Evolutionary conservation across 805 yeast species (phyloP), one percentile per base, ranked within the genome.

Genomic region (Saccharomycopsis oosterbeekiorum): DNA sequence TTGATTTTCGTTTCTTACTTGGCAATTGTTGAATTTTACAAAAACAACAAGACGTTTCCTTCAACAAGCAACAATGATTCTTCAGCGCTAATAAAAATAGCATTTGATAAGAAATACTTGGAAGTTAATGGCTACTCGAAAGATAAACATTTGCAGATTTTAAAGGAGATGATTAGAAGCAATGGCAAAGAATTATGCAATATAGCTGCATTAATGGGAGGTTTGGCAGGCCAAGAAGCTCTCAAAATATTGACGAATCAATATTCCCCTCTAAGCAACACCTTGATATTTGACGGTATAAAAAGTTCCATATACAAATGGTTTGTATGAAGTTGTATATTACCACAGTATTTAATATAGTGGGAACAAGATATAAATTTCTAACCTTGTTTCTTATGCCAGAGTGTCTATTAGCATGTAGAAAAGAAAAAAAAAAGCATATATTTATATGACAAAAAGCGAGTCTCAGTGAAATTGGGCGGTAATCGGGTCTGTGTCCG

Each of bases 221-320:
- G 97, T 0, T 75, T 92, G 12, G 91, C 83, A 0, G 85, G 90
- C 2, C 97, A 93, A 69, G 99, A 93, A 70, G 84, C 82, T 4
- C 76, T 89, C 58, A 93, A 94, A 67, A 63, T 81, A 2, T 67
- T 88, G 26, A 89, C 96, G 1, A 80, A 81, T 42, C 98, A 93
- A 71, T 91, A 89, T 66, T 77, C 86, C 4, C 96, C 97, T 0
- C 67, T 90, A 53, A 85, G 85, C 65, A 88, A 89, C 67, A 73
- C 84, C 9, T 75, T 86, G 60, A 78, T 86, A 0, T 91, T 82
- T 70, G 94, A 92, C 70, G 97, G 96, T 1, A 74, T 86, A 2
- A 70, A 73, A 14, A 81, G 88, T 40, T 73, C 75, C 12, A 78
- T 83, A 59, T 75, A 70, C 8, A 77, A 71, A 60, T 75, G 75